These are phyloP conservation scores for Aechmea fasciata DNA, from an alignment of 176 grass and related monocot species.

Conservation along the genomic window DNA sequence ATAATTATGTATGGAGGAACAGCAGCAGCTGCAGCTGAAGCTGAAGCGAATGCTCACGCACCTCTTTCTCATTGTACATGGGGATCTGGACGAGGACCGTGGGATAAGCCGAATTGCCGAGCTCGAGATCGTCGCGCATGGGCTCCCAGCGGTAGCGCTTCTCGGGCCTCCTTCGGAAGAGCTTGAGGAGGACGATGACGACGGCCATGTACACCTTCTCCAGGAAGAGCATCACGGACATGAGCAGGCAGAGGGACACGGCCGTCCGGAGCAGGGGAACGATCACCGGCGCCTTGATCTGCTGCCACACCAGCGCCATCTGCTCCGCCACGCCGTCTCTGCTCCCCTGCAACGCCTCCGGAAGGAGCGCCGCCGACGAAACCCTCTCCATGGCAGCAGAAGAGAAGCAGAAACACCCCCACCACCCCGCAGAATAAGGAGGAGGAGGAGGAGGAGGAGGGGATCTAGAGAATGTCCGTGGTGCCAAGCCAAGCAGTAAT, in stretches of 20 bases:
- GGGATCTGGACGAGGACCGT: constrained; percentile 76
- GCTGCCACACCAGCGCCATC: constrained; percentile 29
- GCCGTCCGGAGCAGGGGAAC: constrained; percentile 53
- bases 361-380: constrained; percentile 24
- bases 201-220: constrained; percentile 62
- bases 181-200: constrained; percentile 41
- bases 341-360: constrained; percentile 14
- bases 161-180: constrained; percentile 35
- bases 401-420: background rate
- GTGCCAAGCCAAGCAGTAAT: too few species aligned
- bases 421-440: too few species aligned
- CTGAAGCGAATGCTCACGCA: background rate
- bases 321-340: background rate
- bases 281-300: constrained; percentile 56
- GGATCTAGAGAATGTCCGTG: too few species aligned
- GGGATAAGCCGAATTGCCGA: constrained; percentile 48
- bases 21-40: too few species aligned
- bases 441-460: background rate
- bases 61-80: constrained; percentile 88
- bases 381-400: background rate
- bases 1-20: too few species aligned
- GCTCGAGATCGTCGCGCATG: constrained; percentile 53
- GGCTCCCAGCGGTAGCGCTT: constrained; percentile 55
- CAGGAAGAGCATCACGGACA: constrained; percentile 58
- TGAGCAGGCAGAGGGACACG: constrained; percentile 52